Evolutionary conservation across 306 rosid genomes (phyloP), one percentile per base, ranked within the genome.

Genomic region (Neltuma alba): DNA sequence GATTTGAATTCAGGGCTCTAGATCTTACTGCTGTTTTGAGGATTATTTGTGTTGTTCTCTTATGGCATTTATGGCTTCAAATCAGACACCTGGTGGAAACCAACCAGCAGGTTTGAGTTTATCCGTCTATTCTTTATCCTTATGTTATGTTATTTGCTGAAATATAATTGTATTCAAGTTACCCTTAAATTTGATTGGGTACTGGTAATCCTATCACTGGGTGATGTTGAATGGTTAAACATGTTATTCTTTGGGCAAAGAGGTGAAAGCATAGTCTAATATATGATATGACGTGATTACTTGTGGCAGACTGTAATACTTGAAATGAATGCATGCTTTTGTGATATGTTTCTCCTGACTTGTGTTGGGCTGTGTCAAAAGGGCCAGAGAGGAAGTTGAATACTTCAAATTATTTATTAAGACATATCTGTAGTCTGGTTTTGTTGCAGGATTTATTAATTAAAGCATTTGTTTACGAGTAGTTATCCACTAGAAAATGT

Each of bases 101-200:
- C 79, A 73, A 65, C 64, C 90, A 91, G 97, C 28, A 52, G 58
- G 97, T 92, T 88, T 83, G 82, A 70, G 60, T 81, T 76, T 74
- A 40, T 78, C 18, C 42, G 37, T 82, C 55, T 11, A 16, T 37
- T 60, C 23, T 28, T 36, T 54, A 11, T 73, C 30, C 57, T 7
- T 72, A 13, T 52, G 41, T 27, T 33, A 50, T 44, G 27, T 15
- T 11, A 54, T 13, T 20, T 68, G 14, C 67, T 66, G 27, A 47
- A 71, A 10, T 48, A 15, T 52, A 21, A 20, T 75, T 60, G 62
- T 30, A 31, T 69, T 81, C 2, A 6, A 23, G 40, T 66, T 66
- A 31, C 21, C 62, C 52, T 48, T 63, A 37, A 61, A 20, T 52
- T 52, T 52, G 27, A 52, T 1, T 18, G 34, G 69, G 36, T 40